A percentile compares a stretch with the other conserved stretches of the same genome.
Evolutionary conservation across 495 filamentous ascomycete genomes (phyloP).

Genomic region (Aspergillus incahuasiensis): DNA sequence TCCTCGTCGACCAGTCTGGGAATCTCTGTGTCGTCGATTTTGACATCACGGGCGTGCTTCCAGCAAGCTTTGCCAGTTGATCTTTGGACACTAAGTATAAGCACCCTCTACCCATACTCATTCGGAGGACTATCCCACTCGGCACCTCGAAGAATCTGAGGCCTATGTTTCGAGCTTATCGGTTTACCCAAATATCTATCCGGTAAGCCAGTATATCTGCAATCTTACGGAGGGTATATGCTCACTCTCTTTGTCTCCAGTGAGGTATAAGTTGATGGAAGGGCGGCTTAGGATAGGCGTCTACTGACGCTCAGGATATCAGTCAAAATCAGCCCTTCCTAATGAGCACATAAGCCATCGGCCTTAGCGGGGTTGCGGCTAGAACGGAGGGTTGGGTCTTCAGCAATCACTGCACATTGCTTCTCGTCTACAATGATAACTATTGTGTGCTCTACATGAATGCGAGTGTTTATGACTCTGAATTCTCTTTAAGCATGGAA

Average conservation of each 20-base stretch:
- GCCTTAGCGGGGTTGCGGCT: no score
- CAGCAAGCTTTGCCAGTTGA: conserved; percentile 1
- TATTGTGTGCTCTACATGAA: neutral
- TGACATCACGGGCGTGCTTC: neutral
- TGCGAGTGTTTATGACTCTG: neutral
- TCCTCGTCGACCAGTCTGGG: neutral
- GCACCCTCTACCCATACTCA: neutral
- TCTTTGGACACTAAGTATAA: neutral
- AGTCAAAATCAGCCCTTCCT: no score
- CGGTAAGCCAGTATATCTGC: neutral
- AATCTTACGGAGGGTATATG: neutral
- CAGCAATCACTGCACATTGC: no score
- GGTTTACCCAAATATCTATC: conserved; percentile 1
- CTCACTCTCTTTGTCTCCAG: neutral
- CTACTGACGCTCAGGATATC: no score
- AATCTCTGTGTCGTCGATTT: conserved; percentile 2
- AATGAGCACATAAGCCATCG: no score
- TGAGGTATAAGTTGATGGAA: no score
- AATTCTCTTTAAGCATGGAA: neutral
- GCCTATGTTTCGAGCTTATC: neutral
- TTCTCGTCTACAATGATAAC: neutral
- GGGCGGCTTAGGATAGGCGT: no score
- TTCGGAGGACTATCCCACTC: conserved; percentile 1
- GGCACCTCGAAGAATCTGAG: conserved; percentile 2
- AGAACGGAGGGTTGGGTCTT: no score